Base-by-base conservation (phyloP, 202 grass and related monocot species). In the Cymbopogon flexuosus region DNA sequence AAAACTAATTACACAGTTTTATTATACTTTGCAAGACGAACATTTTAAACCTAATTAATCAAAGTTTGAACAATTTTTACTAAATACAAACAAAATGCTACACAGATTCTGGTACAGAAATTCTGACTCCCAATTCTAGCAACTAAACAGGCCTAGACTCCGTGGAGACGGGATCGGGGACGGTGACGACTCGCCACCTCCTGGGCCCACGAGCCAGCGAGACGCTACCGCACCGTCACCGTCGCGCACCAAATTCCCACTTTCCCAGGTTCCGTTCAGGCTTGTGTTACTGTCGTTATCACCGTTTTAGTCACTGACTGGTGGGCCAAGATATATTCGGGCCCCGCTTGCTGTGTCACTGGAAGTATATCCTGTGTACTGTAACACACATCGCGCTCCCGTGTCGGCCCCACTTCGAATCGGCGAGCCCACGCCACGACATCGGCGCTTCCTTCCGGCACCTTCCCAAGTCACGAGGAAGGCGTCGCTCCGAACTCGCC, bases 401-500 rank as follows among this genome's bases (percentile, higher is more conserved):
- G 29, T 66, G 16, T 34, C 51, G 87, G 87, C 14, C 65, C 72
- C 77, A 77, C 77, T 45, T n/a, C 27, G 19, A 82, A 88, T 65
- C 63, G 10, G 57, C 81, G 62, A 51, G 24, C 59, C 77, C 70
- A 65, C 51, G 72, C 70, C 70, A 65, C 51, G 72, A 52, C 42
- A 64, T 60, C 70, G 62, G 69, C 27, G 78, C 62, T 42, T 42
- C 18, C 76, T 84, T 77, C 81, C 70, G 70, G 77, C 70, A 45
- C 70, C 27, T 56, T 74, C 59, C 79, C 22, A 1, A 82, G 31
- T 58, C 57, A 39, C 62, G 18, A 23, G 18, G 16, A 79, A 30
- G 30, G 56, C 16, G 31, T 62, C 76, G 65, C 23, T 34, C 14
- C 81, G 27, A 70, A 81, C 67, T 78, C 87, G 62, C 22, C 78